These are phyloP conservation scores for Hansenula anomala DNA, from an alignment of 1,139 yeast species.

Conservation along the genomic window DNA sequence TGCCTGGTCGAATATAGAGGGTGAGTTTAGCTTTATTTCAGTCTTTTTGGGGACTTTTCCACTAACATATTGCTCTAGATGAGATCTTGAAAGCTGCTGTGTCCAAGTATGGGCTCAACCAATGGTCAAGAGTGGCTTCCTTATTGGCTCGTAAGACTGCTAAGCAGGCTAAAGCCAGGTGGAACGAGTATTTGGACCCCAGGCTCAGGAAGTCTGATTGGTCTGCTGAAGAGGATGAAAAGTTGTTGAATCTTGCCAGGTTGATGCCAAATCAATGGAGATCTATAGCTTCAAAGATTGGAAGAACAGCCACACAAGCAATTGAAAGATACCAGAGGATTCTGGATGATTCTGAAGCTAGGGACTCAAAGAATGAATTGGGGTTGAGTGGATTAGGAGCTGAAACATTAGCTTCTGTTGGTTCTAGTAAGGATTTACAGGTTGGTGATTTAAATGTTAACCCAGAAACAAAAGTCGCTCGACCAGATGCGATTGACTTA, in stretches of 20 bases:
- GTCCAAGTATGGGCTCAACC: conserved; percentile 87
- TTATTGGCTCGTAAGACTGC: conserved; percentile 82
- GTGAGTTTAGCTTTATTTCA: conserved; percentile 11
- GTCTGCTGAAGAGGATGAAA: conserved; percentile 74
- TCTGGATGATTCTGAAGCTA: conserved; percentile 50
- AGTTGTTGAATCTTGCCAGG: conserved; percentile 60
- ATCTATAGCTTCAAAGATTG: conserved; percentile 73
- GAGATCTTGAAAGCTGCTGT: conserved; percentile 88
- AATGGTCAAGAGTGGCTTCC: conserved; percentile 93
- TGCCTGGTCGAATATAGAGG: conserved; percentile 83
- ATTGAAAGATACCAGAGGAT: conserved; percentile 82
- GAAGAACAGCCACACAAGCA: conserved; percentile 84
- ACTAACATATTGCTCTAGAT: conserved; percentile 34
- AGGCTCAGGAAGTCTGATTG: conserved; percentile 58
- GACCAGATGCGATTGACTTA: conserved; percentile 73
- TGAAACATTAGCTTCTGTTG: conserved; percentile 45
- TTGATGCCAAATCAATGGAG: conserved; percentile 93
- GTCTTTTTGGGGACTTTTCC: no score
- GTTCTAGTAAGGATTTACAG: conserved; percentile 25
- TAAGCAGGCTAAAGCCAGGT: conserved; percentile 86
- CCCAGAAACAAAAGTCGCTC: conserved; percentile 81
- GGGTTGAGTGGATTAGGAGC: conserved; percentile 50
- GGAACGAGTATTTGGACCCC: conserved; percentile 90
- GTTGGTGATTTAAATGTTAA: conserved; percentile 60
- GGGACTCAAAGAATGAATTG: conserved; percentile 29